Base-by-base conservation (phyloP, 176 grass and related monocot genomes). In the Rhynchospora pubera region DNA sequence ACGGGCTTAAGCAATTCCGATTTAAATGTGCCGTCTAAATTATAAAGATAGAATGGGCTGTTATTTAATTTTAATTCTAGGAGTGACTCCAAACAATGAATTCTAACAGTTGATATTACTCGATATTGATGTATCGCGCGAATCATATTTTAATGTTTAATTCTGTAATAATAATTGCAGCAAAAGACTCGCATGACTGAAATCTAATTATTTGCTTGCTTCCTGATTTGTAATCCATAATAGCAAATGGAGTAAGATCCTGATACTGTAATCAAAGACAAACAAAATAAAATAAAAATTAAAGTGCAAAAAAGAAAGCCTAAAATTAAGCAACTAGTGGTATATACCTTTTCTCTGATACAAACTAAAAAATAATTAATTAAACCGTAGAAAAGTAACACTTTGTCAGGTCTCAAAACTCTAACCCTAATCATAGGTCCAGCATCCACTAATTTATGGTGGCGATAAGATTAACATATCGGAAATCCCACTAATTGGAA, bases 401-500 rank as follows among this genome's bases (percentile, higher is more conserved):
- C 53, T 62, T 65, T 81, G 78, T 81, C 78, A 81, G 78, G 53
- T 43, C 23, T 46, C 61, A 81, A 81, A 51, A 74, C 45, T 50
- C 69, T 51, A 74, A 74, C 58, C 58, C 58, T 81, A 81, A 81
- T 62, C 78, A 43, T 64, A 81, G 78, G 58, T 81, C 61, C 57
- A 81, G 78, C 69, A 81, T 65, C 78, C 57, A 59, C 78, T 62
- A 81, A 59, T 81, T 62, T 42, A 62, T 42, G 18, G 57, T 81
- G 34, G 78, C 47, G 78, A 65, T 81, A 81, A 64, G 78, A 81
- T 81, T 81, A 81, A 80, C 15, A 80, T 80, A 80, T 48, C 6
- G 11, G 43, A 47, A 34, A 58, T 6, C 78, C 78, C 78, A 81
- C 78, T 81, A 65, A 81, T 81, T 79, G 50, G 26, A 57, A 57